phyloP scores from a whole-genome alignment of 306 rosid genomes.

The Calophaca sinica region DNA sequence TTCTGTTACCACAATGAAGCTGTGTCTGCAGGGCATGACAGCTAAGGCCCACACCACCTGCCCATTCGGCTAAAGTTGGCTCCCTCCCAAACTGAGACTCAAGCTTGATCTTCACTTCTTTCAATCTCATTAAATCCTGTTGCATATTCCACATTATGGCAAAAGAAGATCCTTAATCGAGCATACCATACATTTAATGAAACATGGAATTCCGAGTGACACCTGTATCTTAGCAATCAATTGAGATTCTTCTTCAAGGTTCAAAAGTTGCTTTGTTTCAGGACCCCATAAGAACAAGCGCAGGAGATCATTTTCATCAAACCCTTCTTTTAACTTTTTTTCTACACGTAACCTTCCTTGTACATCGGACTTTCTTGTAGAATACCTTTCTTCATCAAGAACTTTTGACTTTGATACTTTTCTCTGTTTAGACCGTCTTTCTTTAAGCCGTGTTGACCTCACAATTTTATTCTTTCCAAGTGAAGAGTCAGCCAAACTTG shows the following conservation, averaged over 20 bases:
- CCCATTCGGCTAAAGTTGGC: slow-evolving; percentile 94
- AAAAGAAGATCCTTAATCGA: slow-evolving; percentile 38
- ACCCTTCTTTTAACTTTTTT: slow-evolving; percentile 63
- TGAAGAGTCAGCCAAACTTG: slow-evolving; percentile 52
- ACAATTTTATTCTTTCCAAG: slow-evolving; percentile 58
- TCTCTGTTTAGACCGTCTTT: slow-evolving; percentile 76
- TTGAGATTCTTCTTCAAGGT: slow-evolving; percentile 74
- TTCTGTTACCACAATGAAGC: slow-evolving; percentile 61
- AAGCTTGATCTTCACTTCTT: slow-evolving; percentile 71
- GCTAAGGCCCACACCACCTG: slow-evolving; percentile 77
- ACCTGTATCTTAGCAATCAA: slow-evolving; percentile 81
- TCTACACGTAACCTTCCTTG: slow-evolving; percentile 52
- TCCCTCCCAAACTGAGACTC: slow-evolving; percentile 84
- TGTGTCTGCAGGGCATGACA: slow-evolving; percentile 61
- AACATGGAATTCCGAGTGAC: slow-evolving; percentile 32
- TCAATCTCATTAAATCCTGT: slow-evolving; percentile 76
- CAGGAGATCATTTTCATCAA: slow-evolving; percentile 72
- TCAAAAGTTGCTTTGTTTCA: slow-evolving; percentile 83
- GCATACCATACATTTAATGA: slow-evolving; percentile 32
- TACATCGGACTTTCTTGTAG: slow-evolving; percentile 50
- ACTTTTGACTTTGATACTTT: slow-evolving; percentile 55
- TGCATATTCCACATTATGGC: slow-evolving; percentile 51
- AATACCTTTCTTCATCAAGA: slow-evolving; percentile 50
- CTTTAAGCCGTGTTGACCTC: slow-evolving; percentile 70
- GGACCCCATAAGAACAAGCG: slow-evolving; percentile 80